Conservation (phyloP, 2,329 filamentous ascomycete species). For the Alternaria incomplexa region DNA sequence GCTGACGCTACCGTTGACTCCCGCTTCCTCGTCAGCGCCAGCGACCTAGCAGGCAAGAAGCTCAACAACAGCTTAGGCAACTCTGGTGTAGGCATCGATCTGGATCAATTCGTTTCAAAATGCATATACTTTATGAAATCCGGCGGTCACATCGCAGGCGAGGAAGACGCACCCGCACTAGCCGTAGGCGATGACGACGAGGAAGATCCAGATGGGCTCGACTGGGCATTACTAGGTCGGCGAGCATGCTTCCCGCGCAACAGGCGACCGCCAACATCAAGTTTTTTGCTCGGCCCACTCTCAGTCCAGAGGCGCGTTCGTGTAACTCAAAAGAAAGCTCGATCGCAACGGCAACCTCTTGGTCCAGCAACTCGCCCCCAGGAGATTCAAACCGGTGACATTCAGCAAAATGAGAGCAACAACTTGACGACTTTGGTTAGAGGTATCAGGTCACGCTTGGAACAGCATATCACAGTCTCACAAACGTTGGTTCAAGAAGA, state of each 20-base stretch:
- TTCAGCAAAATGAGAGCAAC: slow-evolving; percentile 76
- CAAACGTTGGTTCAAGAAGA: slow-evolving; percentile 53
- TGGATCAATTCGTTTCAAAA: slow-evolving; percentile 91
- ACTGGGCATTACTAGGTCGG: slow-evolving; percentile 83
- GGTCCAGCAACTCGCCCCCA: slow-evolving; percentile 75
- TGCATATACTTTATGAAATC: slow-evolving; percentile 84
- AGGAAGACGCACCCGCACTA: slow-evolving; percentile 59
- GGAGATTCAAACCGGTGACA: slow-evolving; percentile 75
- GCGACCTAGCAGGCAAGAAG: slow-evolving; percentile 81
- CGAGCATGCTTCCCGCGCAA: slow-evolving; percentile 77
- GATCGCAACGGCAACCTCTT: slow-evolving; percentile 71
- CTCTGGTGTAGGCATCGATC: slow-evolving; percentile 75
- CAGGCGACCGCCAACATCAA: slow-evolving; percentile 75
- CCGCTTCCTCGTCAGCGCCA: slow-evolving; percentile 78
- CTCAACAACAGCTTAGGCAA: slow-evolving; percentile 77
- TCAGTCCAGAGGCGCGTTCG: slow-evolving; percentile 86
- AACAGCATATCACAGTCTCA: slow-evolving; percentile 44
- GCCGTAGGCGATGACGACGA: slow-evolving; percentile 64
- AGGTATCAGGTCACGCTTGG: slow-evolving; percentile 71
- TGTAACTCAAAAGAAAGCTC: slow-evolving; percentile 70
- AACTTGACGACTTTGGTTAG: slow-evolving; percentile 80
- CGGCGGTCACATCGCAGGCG: slow-evolving; percentile 60
- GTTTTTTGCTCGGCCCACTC: slow-evolving; percentile 86
- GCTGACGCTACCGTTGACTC: slow-evolving; percentile 90
- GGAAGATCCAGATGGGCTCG: slow-evolving; percentile 72